phyloP scores from a whole-genome alignment of 176 grass and related monocot species.

The Carex scoparia region DNA sequence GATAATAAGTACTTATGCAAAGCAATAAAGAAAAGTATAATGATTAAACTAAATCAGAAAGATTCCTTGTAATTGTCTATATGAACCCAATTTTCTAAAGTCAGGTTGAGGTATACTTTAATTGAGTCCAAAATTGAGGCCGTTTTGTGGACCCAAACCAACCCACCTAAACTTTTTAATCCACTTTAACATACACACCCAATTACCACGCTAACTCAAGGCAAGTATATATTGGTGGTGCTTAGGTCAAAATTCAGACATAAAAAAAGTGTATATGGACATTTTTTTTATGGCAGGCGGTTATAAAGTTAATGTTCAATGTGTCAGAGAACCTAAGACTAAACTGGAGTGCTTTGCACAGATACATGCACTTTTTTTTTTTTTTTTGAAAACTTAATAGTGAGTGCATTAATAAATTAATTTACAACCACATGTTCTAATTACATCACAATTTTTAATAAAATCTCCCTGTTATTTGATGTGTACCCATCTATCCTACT shows the following conservation, averaged over 20 bases:
- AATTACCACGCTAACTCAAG: not conserved
- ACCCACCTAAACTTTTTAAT: constrained; percentile 3
- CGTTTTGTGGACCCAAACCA: constrained; percentile 17
- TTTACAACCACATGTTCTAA: too few relatives aligned
- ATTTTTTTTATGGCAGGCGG: not conserved
- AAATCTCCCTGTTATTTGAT: too few relatives aligned
- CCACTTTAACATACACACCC: not conserved
- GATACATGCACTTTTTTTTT: too few relatives aligned
- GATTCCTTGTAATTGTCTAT: not conserved
- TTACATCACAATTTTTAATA: too few relatives aligned
- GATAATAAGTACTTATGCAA: not conserved
- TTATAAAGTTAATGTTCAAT: not conserved
- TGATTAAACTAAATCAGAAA: not conserved
- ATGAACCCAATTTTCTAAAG: constrained; percentile 17
- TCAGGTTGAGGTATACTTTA: not conserved
- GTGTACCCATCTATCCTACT: too few relatives aligned
- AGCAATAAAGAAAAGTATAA: constrained; percentile 1
- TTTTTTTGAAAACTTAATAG: too few relatives aligned
- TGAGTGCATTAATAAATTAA: too few relatives aligned
- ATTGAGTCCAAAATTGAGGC: constrained; percentile 19
- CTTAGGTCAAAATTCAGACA: not conserved
- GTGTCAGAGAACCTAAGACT: not conserved
- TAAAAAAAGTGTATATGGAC: not conserved
- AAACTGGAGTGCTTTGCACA: not conserved
- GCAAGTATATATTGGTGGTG: not conserved